phyloP scores from a whole-genome alignment of 495 filamentous ascomycete species.

The Neurospora discreta region DNA sequence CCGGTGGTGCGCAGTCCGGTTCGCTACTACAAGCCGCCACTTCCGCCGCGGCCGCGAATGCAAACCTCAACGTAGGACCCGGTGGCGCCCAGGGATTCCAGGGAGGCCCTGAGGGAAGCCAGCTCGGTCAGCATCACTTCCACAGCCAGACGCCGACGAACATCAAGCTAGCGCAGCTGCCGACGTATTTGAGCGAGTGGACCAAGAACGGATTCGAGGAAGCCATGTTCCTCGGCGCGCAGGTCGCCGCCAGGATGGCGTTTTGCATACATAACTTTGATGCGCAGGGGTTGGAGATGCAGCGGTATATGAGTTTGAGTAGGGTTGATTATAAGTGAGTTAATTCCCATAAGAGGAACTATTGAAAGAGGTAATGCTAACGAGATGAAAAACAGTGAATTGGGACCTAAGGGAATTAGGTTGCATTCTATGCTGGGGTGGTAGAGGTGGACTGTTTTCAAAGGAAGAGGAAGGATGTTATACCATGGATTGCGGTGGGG shows the following conservation, averaged over 20 bases:
- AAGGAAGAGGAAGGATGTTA: not conserved
- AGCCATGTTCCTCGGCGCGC: slow-evolving; percentile 68
- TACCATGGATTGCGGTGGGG: not conserved
- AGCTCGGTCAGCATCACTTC: slow-evolving; percentile 45
- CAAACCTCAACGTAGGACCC: slow-evolving; percentile 40
- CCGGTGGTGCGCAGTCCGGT: slow-evolving; percentile 52
- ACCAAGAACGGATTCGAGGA: slow-evolving; percentile 74
- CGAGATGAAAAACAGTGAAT: slow-evolving; percentile 17
- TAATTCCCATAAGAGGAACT: too few species aligned
- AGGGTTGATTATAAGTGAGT: slow-evolving; percentile 39
- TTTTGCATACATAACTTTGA: slow-evolving; percentile 46
- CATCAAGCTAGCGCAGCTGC: slow-evolving; percentile 66
- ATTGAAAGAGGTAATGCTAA: not conserved
- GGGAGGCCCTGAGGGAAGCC: slow-evolving; percentile 1
- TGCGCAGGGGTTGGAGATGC: slow-evolving; percentile 25
- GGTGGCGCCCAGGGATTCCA: slow-evolving; percentile 11
- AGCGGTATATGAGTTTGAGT: slow-evolving; percentile 32
- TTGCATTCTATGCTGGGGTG: slow-evolving; percentile 30
- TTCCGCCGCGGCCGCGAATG: slow-evolving; percentile 42
- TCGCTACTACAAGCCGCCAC: slow-evolving; percentile 89
- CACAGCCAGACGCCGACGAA: slow-evolving; percentile 84
- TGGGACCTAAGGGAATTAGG: slow-evolving; percentile 32
- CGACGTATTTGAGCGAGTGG: slow-evolving; percentile 90
- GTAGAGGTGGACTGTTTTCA: not conserved
- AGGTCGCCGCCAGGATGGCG: slow-evolving; percentile 64